Conservation (phyloP, 345 rosid genomes). For the Boechera divaricarpa region DNA sequence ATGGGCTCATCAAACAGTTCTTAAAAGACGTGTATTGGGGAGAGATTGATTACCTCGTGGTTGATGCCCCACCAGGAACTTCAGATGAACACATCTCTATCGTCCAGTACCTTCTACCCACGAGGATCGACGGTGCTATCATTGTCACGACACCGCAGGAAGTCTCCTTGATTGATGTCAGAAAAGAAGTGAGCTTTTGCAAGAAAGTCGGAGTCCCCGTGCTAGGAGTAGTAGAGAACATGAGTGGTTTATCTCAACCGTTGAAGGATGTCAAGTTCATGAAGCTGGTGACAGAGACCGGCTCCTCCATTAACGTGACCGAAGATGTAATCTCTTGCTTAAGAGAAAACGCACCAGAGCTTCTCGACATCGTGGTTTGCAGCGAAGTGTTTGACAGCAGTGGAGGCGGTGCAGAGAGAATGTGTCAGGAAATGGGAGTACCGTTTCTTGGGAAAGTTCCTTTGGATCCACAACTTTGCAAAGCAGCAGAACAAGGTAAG, state of each 20-base stretch:
- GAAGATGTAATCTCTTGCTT: slow-evolving; percentile 54
- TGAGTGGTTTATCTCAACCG: slow-evolving; percentile 90
- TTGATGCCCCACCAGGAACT: slow-evolving; percentile 97
- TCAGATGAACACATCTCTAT: slow-evolving; percentile 97
- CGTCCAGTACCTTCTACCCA: slow-evolving; percentile 82
- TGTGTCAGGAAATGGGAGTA: slow-evolving; percentile 87
- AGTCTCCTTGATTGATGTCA: slow-evolving; percentile 90
- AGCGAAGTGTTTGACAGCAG: slow-evolving; percentile 90
- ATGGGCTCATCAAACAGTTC: slow-evolving; percentile 89
- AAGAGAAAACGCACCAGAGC: slow-evolving; percentile 77
- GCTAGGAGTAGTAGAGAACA: slow-evolving; percentile 97
- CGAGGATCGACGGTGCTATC: slow-evolving; percentile 93
- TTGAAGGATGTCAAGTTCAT: slow-evolving; percentile 68
- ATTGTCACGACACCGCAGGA: slow-evolving; percentile 94
- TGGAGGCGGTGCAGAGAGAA: slow-evolving; percentile 76
- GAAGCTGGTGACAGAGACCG: slow-evolving; percentile 50
- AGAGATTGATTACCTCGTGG: slow-evolving; percentile 86
- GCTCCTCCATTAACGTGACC: slow-evolving; percentile 67
- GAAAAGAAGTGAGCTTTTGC: slow-evolving; percentile 94
- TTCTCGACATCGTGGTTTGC: slow-evolving; percentile 60
- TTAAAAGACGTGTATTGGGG: slow-evolving; percentile 94
- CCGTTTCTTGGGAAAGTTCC: slow-evolving; percentile 93
- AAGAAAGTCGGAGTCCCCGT: slow-evolving; percentile 86
- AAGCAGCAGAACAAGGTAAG: slow-evolving; percentile 87
- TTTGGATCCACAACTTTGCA: slow-evolving; percentile 83